These are phyloP conservation scores for Tetracladium maxilliforme DNA, from an alignment of 2,329 filamentous ascomycete species.

Conservation along the genomic window DNA sequence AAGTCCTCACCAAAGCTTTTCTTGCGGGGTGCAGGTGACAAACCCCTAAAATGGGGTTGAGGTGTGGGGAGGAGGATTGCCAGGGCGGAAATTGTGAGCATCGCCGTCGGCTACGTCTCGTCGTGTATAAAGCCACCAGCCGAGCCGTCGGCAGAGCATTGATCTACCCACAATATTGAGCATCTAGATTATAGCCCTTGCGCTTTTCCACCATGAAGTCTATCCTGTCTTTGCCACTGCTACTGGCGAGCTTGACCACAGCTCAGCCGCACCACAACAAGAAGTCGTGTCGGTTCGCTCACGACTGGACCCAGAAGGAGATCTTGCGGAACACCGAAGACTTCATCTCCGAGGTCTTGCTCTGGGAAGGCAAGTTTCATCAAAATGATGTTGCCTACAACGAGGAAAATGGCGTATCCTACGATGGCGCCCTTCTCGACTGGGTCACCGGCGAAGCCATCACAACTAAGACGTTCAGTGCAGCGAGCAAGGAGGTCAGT, in stretches of 20 bases:
- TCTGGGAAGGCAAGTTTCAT: conserved; percentile 28
- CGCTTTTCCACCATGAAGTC: too few species aligned
- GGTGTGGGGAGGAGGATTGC: too few species aligned
- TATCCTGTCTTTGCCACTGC: too few species aligned
- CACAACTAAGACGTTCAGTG: conserved; percentile 21
- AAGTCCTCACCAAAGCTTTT: too few species aligned
- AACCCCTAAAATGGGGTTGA: conserved; percentile 1
- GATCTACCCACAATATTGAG: too few species aligned
- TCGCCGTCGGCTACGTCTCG: too few species aligned
- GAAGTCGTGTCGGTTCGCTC: conserved; percentile 11
- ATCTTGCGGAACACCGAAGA: conserved; percentile 13
- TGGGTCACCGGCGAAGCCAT: conserved; percentile 19
- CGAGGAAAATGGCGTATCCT: conserved; percentile 23
- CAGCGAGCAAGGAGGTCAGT: conserved; percentile 19
- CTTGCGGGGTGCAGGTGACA: conserved; percentile 1
- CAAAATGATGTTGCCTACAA: conserved; percentile 24
- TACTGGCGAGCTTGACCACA: too few species aligned
- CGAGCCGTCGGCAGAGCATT: too few species aligned
- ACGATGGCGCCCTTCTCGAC: conserved; percentile 22
- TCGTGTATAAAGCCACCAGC: too few species aligned
- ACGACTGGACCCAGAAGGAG: conserved; percentile 9
- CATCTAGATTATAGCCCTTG: too few species aligned
- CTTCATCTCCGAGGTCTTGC: conserved; percentile 21
- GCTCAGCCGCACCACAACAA: too few species aligned
- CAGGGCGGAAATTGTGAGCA: too few species aligned